phyloP scores from a whole-genome alignment of 768 basidiomycete genomes.

The Glaciozyma antarctica region DNA sequence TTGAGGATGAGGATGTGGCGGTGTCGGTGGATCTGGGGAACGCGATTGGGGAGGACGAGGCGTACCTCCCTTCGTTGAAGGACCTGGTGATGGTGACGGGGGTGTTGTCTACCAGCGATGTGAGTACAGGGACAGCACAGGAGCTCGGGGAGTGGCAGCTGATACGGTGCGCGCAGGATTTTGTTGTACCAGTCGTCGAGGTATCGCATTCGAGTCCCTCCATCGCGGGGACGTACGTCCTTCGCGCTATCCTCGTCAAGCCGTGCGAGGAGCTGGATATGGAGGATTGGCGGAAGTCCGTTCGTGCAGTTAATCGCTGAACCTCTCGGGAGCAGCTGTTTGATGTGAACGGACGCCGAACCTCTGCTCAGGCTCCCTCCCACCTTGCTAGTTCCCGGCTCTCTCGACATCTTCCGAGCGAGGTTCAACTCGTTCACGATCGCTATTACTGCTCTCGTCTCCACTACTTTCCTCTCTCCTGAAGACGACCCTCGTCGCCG shows the following conservation, averaged over 20 bases:
- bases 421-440: no score
- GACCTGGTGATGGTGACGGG: conserved; percentile 12
- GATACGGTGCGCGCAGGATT: background rate
- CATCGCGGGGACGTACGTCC: background rate
- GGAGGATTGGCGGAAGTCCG: background rate
- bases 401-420: no score
- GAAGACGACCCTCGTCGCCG: no score
- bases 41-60: background rate
- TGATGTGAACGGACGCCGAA: no score
- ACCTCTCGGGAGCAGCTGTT: no score
- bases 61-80: conserved; percentile 1
- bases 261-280: conserved; percentile 1
- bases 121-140: background rate
- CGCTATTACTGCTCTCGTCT: no score
- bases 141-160: no score
- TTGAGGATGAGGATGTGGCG: background rate
- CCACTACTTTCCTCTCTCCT: no score
- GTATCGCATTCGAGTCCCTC: background rate
- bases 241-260: background rate
- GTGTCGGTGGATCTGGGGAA: background rate
- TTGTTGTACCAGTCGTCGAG: background rate
- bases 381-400: no score
- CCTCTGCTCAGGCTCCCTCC: no score
- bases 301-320: background rate
- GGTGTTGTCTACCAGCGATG: background rate